Percentiles rank a stretch among this genome's conserved stretches.
phyloP scores from a whole-genome alignment of 208 protist species.

The Leishmania mexicana region DNA sequence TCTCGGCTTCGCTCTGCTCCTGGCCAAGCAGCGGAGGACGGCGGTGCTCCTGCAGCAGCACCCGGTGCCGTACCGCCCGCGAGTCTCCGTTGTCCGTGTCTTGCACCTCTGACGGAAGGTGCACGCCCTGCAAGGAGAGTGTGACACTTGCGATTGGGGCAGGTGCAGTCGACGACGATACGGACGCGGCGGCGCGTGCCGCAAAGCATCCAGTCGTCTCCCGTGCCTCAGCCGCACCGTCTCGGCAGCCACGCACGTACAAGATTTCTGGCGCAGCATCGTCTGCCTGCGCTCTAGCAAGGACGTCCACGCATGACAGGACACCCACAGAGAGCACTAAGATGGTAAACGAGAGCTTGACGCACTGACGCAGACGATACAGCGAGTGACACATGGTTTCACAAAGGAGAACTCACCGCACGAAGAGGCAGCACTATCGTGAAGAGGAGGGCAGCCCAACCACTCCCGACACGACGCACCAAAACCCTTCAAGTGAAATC shows the following conservation, averaged over 20 bases:
- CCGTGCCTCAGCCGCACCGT: constrained; percentile 26
- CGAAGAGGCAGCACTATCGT: background rate
- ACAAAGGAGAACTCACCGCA: background rate
- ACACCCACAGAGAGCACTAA: background rate
- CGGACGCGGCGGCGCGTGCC: background rate
- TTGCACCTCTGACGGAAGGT: constrained; percentile 42
- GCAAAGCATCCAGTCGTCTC: constrained; percentile 64
- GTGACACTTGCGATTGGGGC: constrained; percentile 6
- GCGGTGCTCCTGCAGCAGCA: constrained; percentile 31
- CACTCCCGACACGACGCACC: background rate
- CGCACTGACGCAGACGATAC: background rate
- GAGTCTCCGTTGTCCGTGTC: background rate
- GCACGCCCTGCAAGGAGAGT: constrained; percentile 54
- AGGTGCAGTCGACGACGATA: background rate
- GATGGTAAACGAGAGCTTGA: background rate
- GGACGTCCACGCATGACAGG: background rate
- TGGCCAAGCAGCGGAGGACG: constrained; percentile 20
- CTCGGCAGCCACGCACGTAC: constrained; percentile 59
- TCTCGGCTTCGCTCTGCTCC: constrained; percentile 1
- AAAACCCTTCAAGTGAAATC: background rate
- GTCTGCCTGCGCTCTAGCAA: background rate
- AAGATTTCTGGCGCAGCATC: constrained; percentile 36
- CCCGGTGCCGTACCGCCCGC: constrained; percentile 8
- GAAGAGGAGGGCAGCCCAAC: background rate
- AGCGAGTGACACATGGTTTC: background rate